phyloP scores from a whole-genome alignment of 164 flowering plant genomes.

The Chimonanthus salicifolius region DNA sequence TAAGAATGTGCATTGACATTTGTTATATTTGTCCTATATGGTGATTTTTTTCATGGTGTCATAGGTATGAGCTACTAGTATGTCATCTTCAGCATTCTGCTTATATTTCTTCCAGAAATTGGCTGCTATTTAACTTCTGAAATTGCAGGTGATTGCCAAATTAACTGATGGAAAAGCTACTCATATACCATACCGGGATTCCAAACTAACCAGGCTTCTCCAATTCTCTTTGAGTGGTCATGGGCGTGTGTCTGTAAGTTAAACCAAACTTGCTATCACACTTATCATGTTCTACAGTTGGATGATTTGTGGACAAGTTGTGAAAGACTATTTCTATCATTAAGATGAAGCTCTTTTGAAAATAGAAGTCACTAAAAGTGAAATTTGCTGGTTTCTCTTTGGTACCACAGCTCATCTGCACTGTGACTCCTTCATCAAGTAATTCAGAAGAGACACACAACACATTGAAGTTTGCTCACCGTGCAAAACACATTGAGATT shows the following conservation, averaged over 20 bases:
- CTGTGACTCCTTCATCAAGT: slow-evolving; percentile 94
- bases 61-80: neutral
- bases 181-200: slow-evolving; percentile 92
- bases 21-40: neutral
- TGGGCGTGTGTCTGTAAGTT: slow-evolving; percentile 92
- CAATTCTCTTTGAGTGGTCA: slow-evolving; percentile 97
- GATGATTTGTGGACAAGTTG: neutral
- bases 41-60: neutral
- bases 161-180: slow-evolving; percentile 82
- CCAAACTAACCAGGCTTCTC: slow-evolving; percentile 91
- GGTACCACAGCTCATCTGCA: slow-evolving; percentile 79
- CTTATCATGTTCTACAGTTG: neutral
- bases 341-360: neutral
- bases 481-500: slow-evolving; percentile 94
- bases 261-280: neutral
- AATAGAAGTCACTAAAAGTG: neutral
- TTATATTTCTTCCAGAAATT: neutral
- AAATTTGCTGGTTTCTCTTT: neutral
- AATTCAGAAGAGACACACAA: slow-evolving; percentile 96
- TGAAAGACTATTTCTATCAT: neutral
- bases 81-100: neutral
- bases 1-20: neutral
- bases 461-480: slow-evolving; percentile 96
- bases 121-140: slow-evolving; percentile 9
- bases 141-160: slow-evolving; percentile 83